Base-by-base conservation (phyloP, 176 grass and related monocot genomes). In the Lolium perenne region DNA sequence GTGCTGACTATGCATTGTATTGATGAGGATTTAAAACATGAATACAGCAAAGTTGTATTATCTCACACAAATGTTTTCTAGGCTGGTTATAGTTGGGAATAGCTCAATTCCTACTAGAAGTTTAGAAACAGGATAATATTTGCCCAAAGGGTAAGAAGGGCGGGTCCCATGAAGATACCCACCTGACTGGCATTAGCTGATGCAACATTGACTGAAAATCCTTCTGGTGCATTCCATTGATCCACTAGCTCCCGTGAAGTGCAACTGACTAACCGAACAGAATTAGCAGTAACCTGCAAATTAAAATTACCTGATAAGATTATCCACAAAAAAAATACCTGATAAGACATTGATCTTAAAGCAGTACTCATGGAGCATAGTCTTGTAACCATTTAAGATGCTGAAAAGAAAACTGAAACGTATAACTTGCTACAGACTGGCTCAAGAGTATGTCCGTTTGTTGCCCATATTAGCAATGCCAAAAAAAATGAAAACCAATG, bases 131-230 rank as follows among this genome's bases (percentile, higher is more conserved):
- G 17, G 10, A 9, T 38, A 16, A 77, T 7, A 77, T 14, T 58
- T 85, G 4, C 26, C 18, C 38, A 80, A 71, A 84, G 61, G 53
- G 48, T 64, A 29, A 32, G 32, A 35, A 35, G 32, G 12, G 47
- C 25, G 35, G 38, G 8, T 40, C 8, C 11, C 45, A 18, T 43
- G 38, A 88, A 9, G 32, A 46, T 59, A 82, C 54, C 56, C 76
- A 97, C 93, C 93, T 99, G 97, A 64, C 92, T 91, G 53, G 90
- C 90, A 88, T 94, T 98, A 88, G 94, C 94, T 87, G 97, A 92
- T 74, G 97, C 94, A 90, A 98, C 97, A 92, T 98, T 98, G 38
- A 98, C 92, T 63, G 92, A 98, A 83, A 94, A 96, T 58, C 94
- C 94, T 82, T 73, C 82, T 71, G 93, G 93, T 82, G 93, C 93